Evolutionary conservation across 495 filamentous ascomycete genomes (phyloP), one percentile per base, ranked within the genome.

Genomic region (Oleoguttula mirabilis): DNA sequence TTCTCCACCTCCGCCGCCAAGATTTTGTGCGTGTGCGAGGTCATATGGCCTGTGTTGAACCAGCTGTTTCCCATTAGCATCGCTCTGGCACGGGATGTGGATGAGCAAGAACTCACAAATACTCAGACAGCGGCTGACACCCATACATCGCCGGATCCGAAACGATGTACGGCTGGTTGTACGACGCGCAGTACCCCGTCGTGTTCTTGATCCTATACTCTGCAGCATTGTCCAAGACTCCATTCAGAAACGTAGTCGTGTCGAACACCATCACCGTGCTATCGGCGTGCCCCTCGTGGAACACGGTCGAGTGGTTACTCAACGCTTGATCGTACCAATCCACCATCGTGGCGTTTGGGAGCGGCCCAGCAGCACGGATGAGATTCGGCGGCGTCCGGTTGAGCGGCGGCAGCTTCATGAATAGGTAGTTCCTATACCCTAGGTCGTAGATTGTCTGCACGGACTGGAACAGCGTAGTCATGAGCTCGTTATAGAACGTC

Each of bases 21-120:
- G 14, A 65, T 56, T 39, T 58, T 34, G 60, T 71, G 67, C 6
- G 60, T 52, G 48, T 64, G 59, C 21, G 57, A 65, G 4, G 67
- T 71, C 51, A 72, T 57, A 61, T 73, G 69, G 6, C 67, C 67
- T 7, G 59, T 61, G 51, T 71, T 66, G 42, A 59, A 70, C 67
- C 69, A 71, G 43, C 27, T 34, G n/a, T n/a, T n/a, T n/a, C n/a
- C 6, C 38, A 30, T 14, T 10, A 32, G 17, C n/a, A 10, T 20
- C 27, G 8, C 5, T 32, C 5, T 6, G 10, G 22, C 11, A 6
- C 15, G 8, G 8, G 21, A 6, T 21, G 36, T 12, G 8, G 17
- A 20, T 6, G 16, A 25, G 10, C 27, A 41, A 11, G 22, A 16
- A 30, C 38, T 41, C 27, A 41, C 38, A 72, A 73, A 52, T 75